These are phyloP conservation scores for Collybia nuda DNA, from an alignment of 768 basidiomycete species.

Conservation along the genomic window DNA sequence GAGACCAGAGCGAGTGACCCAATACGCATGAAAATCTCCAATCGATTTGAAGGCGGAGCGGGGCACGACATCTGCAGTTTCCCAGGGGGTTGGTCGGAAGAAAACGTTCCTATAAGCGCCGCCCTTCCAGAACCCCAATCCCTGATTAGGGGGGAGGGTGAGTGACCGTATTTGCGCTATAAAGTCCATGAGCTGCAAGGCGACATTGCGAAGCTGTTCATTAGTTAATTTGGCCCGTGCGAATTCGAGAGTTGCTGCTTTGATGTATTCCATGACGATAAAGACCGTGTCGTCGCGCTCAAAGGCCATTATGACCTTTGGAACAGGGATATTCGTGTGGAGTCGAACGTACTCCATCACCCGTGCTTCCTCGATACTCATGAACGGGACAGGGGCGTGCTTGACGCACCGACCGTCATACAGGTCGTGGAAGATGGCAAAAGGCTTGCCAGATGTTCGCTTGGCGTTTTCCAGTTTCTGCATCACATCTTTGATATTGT, in stretches of 20 bases:
- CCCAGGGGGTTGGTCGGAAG: too few species aligned
- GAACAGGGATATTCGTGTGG: not conserved
- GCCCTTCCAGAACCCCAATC: too few species aligned
- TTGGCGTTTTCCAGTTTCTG: too few species aligned
- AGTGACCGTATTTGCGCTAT: not conserved
- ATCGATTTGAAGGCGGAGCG: too few species aligned
- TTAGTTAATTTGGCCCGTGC: not conserved
- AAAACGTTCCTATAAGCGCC: too few species aligned
- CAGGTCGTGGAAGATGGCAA: too few species aligned
- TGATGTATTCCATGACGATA: not conserved
- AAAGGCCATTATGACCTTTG: not conserved
- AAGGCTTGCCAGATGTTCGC: too few species aligned
- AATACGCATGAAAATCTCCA: not conserved
- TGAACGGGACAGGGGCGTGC: too few species aligned
- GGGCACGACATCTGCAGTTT: too few species aligned
- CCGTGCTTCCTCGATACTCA: not conserved
- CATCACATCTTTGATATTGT: too few species aligned
- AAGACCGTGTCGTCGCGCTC: not conserved
- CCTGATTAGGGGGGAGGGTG: too few species aligned
- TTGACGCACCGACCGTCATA: too few species aligned
- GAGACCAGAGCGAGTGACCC: not conserved
- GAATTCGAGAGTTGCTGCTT: not conserved
- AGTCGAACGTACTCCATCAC: not conserved
- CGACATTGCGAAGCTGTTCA: not conserved
- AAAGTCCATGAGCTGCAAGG: not conserved